Conservation (phyloP, 768 basidiomycete genomes). For the Pleurotus platypus region DNA sequence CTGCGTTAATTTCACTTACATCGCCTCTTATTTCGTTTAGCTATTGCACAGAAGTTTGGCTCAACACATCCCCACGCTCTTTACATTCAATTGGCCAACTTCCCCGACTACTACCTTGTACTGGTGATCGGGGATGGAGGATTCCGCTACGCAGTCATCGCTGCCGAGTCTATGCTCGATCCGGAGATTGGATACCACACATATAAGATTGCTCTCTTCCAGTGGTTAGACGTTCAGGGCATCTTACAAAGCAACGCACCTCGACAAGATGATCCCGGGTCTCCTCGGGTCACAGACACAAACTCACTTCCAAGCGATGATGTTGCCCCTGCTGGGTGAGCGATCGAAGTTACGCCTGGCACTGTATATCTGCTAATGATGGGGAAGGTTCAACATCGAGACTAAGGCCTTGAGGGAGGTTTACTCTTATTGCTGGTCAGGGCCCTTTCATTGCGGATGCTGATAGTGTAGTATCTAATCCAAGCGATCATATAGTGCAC, state of each 20-base stretch:
- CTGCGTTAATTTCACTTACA: neutral
- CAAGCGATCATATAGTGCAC: constrained; percentile 51
- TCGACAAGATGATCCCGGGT: neutral
- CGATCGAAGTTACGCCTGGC: neutral
- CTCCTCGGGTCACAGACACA: neutral
- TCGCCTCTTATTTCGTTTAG: neutral
- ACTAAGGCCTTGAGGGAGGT: constrained; percentile 72
- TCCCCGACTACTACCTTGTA: constrained; percentile 80
- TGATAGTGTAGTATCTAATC: neutral
- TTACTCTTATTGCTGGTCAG: constrained; percentile 85
- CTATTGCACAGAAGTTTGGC: constrained; percentile 30
- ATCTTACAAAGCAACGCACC: neutral
- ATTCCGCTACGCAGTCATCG: constrained; percentile 81
- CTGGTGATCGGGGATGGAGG: constrained; percentile 76
- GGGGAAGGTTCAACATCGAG: constrained; percentile 59
- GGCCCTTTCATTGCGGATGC: constrained; percentile 1
- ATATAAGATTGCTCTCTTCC: constrained; percentile 3
- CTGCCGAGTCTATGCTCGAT: constrained; percentile 34
- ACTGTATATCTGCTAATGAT: neutral
- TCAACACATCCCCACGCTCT: constrained; percentile 55
- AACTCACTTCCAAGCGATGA: neutral
- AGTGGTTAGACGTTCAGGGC: constrained; percentile 45
- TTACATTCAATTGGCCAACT: constrained; percentile 75
- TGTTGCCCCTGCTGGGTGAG: constrained; percentile 3
- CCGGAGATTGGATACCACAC: neutral